phyloP scores from a whole-genome alignment of 176 grass and related monocot genomes.

The Triticum dicoccoides region DNA sequence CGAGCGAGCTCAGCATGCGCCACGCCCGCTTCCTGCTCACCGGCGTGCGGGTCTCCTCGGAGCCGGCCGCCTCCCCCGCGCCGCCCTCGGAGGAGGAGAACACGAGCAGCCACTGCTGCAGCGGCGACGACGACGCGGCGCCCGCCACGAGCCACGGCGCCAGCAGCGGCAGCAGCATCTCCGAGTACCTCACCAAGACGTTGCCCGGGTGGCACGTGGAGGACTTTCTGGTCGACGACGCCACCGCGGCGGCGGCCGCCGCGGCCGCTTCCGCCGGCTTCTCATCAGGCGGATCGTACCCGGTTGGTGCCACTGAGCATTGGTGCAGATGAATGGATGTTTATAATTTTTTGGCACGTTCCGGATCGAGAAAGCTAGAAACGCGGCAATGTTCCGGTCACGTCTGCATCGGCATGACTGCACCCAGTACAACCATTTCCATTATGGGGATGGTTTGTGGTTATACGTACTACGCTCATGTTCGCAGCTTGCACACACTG shows the following conservation, averaged over 20 bases:
- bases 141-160: constrained; percentile 25
- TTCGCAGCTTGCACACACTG: constrained; percentile 12
- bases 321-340: not conserved
- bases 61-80: constrained; percentile 44
- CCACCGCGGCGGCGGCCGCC: not conserved
- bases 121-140: constrained; percentile 4
- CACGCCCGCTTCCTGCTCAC: constrained; percentile 82
- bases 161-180: constrained; percentile 79
- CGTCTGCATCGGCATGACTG: constrained; percentile 38
- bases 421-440: constrained; percentile 30
- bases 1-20: constrained; percentile 66
- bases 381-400: not conserved
- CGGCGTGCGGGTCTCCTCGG: constrained; percentile 71
- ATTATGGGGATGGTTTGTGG: constrained; percentile 31
- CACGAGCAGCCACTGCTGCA: constrained; percentile 37
- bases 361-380: not conserved
- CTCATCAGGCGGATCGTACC: constrained; percentile 33
- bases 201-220: constrained; percentile 92
- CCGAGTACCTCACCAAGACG: constrained; percentile 93
- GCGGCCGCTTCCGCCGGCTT: not conserved
- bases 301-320: constrained; percentile 40
- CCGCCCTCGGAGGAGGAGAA: constrained; percentile 33
- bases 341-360: not conserved
- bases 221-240: constrained; percentile 68
- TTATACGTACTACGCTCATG: not conserved